Evolutionary conservation across 805 yeast species (phyloP).

Genomic region (Ogataea paraovalis): DNA sequence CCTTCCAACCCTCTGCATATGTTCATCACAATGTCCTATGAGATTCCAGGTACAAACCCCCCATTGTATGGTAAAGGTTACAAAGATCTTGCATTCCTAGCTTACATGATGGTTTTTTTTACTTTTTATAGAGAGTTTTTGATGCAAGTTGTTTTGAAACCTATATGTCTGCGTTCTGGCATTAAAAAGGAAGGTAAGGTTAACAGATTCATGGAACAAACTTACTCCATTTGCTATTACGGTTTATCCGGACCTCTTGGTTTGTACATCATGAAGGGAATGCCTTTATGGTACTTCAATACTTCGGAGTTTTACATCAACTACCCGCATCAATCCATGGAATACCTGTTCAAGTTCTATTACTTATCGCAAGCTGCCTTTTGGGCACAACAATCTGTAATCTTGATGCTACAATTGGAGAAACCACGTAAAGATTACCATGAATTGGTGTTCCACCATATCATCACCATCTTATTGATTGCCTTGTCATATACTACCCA

Average conservation of each 20-base stretch:
- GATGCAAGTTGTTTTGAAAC: conserved; percentile 78
- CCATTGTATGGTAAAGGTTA: conserved; percentile 76
- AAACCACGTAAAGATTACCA: conserved; percentile 92
- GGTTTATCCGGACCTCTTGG: conserved; percentile 83
- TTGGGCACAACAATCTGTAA: conserved; percentile 94
- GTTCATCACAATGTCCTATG: conserved; percentile 64
- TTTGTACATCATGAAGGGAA: conserved; percentile 75
- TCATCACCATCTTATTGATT: conserved; percentile 84
- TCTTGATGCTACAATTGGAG: conserved; percentile 79
- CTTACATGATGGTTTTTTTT: conserved; percentile 78
- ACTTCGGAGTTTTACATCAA: conserved; percentile 74
- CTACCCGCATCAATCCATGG: conserved; percentile 81
- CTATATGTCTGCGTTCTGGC: conserved; percentile 57
- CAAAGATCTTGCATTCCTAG: conserved; percentile 76
- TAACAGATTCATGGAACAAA: conserved; percentile 88
- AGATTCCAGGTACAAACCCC: conserved; percentile 54
- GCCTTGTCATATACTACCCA: conserved; percentile 89
- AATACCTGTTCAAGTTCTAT: conserved; percentile 66
- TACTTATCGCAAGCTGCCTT: conserved; percentile 92
- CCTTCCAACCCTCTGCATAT: conserved; percentile 56
- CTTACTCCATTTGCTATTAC: conserved; percentile 78
- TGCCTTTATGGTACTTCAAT: conserved; percentile 87
- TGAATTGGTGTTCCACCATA: conserved; percentile 90
- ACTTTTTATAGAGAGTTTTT: conserved; percentile 86
- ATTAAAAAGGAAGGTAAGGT: conserved; percentile 52